Evolutionary conservation across 1,139 yeast genomes (phyloP), one percentile per base, ranked within the genome.

Genomic region (Saccharomycopsis phalli): DNA sequence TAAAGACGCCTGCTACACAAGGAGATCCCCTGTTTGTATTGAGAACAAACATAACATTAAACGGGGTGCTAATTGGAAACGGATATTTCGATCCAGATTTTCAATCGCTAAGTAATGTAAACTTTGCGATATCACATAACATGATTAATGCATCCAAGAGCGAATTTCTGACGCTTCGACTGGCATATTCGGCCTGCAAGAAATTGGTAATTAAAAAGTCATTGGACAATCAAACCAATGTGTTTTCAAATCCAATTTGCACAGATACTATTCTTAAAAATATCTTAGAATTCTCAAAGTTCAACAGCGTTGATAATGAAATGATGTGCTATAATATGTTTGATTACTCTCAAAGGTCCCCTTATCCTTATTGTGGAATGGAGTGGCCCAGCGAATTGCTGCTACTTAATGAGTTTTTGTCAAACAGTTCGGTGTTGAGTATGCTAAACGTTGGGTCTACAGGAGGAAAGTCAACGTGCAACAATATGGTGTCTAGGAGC

Each of bases 341-440:
- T 58, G 95, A 91, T 58, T 72, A 75, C 45, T 69, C 82, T 26
- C 62, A 81, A 41, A 65, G 62, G 25, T 96, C 88, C 55, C 60
- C 75, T 0, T 84, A 64, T 51, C 96, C 97, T 0, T 63, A 81
- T 0, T 91, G 98, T 61, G 98, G 97, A 4, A 69, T 76, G 76
- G 81, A 82, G 55, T 91, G 98, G 98, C 98, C 98, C 0, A 72
- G 71, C 18, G 91, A 76, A 49, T 63, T 88, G 48, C 63, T 60
- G 1, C 51, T 62, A 36, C 77, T 86, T 10, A 63, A 69, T 0
- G 71, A 75, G 7, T 91, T 82, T 54, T 68, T 91, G 45, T 52
- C 53, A 38, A 63, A 71, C 21, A 19, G 17, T n/a, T 70, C 69
- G 1, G 91, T 84, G n/a, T 69, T 74, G 54, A 53, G 62, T 25